Evolutionary conservation across 192 early-diverging fungal genomes (phyloP), one percentile per base, ranked within the genome.

Genomic region (Entomortierella parvispora): DNA sequence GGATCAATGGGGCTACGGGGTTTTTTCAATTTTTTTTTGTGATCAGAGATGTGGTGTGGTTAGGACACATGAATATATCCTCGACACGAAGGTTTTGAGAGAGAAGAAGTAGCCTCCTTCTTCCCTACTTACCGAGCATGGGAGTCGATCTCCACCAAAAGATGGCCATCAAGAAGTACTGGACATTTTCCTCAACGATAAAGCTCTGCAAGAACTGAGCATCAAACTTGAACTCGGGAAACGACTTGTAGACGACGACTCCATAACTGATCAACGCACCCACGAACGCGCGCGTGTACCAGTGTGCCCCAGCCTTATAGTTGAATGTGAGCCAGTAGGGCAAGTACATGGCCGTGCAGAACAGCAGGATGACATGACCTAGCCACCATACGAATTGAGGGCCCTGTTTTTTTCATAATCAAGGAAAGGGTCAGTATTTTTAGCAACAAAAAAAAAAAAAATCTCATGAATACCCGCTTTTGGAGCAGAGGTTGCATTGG

Each of bases 201-300:
- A 93, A 33, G n/a, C 71, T 72, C 61, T 88, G 84, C 15, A 87
- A 59, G 71, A 90, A 94, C 29, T 79, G 81, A 32, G 68, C 77
- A 47, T 82, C 86, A 12, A 89, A 64, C 75, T 88, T 82, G 18
- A 91, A 48, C n/a, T 91, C 31, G 32, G 91, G 91, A 69, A 90
- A 86, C 28, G 88, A 84, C 71, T 93, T 93, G 80, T 90, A 91
- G 58, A 93, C 81, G 45, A 95, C 91, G 46, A 95, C 90, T 40
- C 87, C 86, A 75, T 92, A 94, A 47, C 85, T 87, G 25, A 92
- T 34, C 20, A 91, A 58, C 8, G 90, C 90, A 20, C 92, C 92
- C 31, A 86, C 72, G 59, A 87, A 91, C 14, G 89, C 90, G 56
- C 83, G 84, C 10, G 74, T 64, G 72, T 94, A 94, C 77, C 77